Percentiles rank a stretch among this genome's conserved stretches.
Evolutionary conservation across 2,329 filamentous ascomycete species (phyloP).

Genomic region (Colletotrichum sansevieriae): DNA sequence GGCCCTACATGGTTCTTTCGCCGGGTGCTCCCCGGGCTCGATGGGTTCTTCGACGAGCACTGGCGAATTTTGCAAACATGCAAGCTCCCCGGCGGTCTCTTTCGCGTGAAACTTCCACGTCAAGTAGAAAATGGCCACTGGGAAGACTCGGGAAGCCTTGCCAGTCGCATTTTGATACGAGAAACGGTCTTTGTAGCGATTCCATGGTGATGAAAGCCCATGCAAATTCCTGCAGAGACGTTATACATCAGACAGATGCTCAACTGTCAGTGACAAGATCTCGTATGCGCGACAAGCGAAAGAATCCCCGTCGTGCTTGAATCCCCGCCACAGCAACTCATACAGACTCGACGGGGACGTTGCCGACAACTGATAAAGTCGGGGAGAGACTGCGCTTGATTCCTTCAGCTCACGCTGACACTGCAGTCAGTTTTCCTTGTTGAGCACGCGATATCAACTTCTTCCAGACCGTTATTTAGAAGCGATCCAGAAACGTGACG

Average conservation of each 20-base stretch:
- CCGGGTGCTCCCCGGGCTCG: background rate
- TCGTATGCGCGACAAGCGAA: too few relatives aligned
- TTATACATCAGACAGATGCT: background rate
- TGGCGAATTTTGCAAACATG: background rate
- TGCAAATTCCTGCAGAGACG: too few relatives aligned
- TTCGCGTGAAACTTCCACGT: background rate
- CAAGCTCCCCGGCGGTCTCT: background rate
- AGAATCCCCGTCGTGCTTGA: background rate
- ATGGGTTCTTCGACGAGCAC: background rate
- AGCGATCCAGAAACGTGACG: constrained; percentile 9
- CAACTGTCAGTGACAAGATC: background rate
- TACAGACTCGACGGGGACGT: constrained; percentile 1
- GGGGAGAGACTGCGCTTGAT: background rate
- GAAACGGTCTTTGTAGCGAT: background rate
- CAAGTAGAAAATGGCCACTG: too few relatives aligned
- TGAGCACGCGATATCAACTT: background rate
- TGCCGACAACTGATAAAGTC: background rate
- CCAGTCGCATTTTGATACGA: constrained; percentile 3
- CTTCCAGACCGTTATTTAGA: background rate
- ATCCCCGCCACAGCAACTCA: background rate
- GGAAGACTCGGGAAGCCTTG: too few relatives aligned
- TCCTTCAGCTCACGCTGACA: background rate
- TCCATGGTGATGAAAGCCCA: too few relatives aligned
- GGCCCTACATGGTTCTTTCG: background rate
- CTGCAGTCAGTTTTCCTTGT: background rate